Evolutionary conservation across 1,284 basidiomycete species (phyloP).

Genomic region (Leccinum ponderosum): DNA sequence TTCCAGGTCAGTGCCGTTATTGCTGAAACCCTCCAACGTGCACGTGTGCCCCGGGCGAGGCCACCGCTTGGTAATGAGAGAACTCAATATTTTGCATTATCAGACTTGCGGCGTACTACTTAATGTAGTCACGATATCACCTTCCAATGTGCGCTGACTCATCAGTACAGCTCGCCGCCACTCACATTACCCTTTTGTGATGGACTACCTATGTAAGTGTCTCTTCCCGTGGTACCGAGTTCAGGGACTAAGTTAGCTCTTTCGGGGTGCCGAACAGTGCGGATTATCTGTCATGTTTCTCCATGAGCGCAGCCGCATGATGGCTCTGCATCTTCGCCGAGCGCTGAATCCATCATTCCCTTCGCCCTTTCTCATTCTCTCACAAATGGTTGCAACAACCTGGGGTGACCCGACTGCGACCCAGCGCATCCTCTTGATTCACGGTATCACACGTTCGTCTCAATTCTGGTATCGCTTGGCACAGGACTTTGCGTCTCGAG

Average conservation of each 20-base stretch:
- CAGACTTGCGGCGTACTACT: too few species aligned
- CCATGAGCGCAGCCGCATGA: background rate
- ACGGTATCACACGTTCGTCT: slow-evolving; percentile 11
- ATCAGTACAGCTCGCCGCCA: too few species aligned
- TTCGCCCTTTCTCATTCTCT: background rate
- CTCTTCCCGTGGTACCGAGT: too few species aligned
- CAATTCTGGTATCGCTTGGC: slow-evolving; percentile 12
- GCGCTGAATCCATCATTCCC: background rate
- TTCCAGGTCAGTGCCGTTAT: too few species aligned
- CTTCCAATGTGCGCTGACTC: too few species aligned
- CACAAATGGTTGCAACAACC: background rate
- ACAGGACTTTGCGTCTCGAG: slow-evolving; percentile 9
- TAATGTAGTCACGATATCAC: too few species aligned
- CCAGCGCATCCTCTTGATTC: slow-evolving; percentile 20
- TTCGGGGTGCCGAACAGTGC: background rate
- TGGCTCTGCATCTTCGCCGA: background rate
- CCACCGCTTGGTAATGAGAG: too few species aligned
- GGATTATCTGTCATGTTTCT: background rate
- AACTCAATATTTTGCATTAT: too few species aligned
- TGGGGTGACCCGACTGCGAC: slow-evolving; percentile 16
- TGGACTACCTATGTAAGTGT: too few species aligned
- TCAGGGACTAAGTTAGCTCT: background rate
- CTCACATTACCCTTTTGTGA: too few species aligned
- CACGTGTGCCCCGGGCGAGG: too few species aligned
- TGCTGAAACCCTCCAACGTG: too few species aligned